phyloP scores from a whole-genome alignment of 352 stramenopile genomes.

The Elongisporangium prolatum region DNA sequence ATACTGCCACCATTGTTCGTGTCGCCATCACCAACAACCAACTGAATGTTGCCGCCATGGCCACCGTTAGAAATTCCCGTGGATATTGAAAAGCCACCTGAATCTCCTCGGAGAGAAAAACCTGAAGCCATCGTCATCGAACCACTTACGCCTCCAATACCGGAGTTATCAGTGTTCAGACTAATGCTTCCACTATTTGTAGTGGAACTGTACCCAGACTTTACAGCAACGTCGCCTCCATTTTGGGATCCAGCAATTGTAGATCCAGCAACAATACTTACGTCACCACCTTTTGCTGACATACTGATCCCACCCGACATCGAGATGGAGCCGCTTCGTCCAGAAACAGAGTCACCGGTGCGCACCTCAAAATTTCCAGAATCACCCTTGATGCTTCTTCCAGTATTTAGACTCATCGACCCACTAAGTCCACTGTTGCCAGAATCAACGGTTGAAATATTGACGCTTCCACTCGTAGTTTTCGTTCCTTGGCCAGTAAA shows the following conservation, averaged over 20 bases:
- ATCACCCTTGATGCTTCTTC: slow-evolving; percentile 41
- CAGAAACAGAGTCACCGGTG: slow-evolving; percentile 49
- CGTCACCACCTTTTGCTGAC: slow-evolving; percentile 52
- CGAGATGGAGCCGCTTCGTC: slow-evolving; percentile 35
- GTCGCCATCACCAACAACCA: slow-evolving; percentile 51
- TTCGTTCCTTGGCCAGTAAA: slow-evolving; percentile 33
- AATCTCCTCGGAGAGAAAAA: slow-evolving; percentile 44
- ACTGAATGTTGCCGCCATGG: slow-evolving; percentile 58
- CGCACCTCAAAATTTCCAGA: slow-evolving; percentile 53
- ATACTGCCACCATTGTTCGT: slow-evolving; percentile 64
- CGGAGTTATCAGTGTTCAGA: slow-evolving; percentile 71
- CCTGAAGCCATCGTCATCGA: slow-evolving; percentile 63
- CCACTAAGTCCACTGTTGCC: slow-evolving; percentile 65
- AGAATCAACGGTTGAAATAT: slow-evolving; percentile 63
- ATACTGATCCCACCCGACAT: slow-evolving; percentile 56
- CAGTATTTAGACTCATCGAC: slow-evolving; percentile 53
- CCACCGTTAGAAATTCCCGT: slow-evolving; percentile 63
- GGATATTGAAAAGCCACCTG: slow-evolving; percentile 55
- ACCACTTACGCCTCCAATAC: slow-evolving; percentile 69
- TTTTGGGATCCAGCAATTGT: slow-evolving; percentile 27
- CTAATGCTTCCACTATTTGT: slow-evolving; percentile 76
- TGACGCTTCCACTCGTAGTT: slow-evolving; percentile 48
- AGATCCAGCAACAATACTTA: slow-evolving; percentile 66
- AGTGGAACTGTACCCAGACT: slow-evolving; percentile 59
- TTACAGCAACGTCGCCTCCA: slow-evolving; percentile 77